Evolutionary conservation across 2,329 filamentous ascomycete species (phyloP).

Genomic region (Epichloe sylvatica): DNA sequence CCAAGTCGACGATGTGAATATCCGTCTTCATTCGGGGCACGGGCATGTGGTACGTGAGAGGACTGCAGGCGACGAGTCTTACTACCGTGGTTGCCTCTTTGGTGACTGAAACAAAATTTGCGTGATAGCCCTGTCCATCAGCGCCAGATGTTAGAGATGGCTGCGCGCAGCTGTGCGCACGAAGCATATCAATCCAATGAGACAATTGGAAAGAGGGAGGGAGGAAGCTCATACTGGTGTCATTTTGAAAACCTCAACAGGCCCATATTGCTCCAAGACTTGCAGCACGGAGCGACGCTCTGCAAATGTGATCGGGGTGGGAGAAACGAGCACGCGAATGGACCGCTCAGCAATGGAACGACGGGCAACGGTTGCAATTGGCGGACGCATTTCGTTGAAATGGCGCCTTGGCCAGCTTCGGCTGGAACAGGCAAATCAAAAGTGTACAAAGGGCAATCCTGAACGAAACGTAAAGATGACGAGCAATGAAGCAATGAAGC

Average conservation of each 20-base stretch:
- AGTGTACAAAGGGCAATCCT: background rate
- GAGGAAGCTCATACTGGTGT: conserved; percentile 7
- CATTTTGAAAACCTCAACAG: conserved; percentile 38
- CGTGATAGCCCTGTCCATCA: conserved; percentile 26
- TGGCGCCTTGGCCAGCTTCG: too few relatives aligned
- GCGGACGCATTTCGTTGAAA: conserved; percentile 5
- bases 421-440: background rate
- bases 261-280: conserved; percentile 34
- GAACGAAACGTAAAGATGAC: too few relatives aligned
- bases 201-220: background rate
- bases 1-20: conserved; percentile 21
- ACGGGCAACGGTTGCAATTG: conserved; percentile 3
- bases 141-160: background rate
- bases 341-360: conserved; percentile 18
- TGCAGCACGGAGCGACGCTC: conserved; percentile 42
- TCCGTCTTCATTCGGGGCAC: conserved; percentile 14
- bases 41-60: conserved; percentile 31
- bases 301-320: conserved; percentile 35
- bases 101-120: conserved; percentile 37
- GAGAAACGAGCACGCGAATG: conserved; percentile 38
- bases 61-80: conserved; percentile 29
- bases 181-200: background rate
- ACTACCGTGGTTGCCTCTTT: conserved; percentile 24
- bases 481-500: too few relatives aligned
- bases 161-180: background rate